phyloP scores from a whole-genome alignment of 108 stramenopile genomes.

The Cyclostephanos invisitatus region DNA sequence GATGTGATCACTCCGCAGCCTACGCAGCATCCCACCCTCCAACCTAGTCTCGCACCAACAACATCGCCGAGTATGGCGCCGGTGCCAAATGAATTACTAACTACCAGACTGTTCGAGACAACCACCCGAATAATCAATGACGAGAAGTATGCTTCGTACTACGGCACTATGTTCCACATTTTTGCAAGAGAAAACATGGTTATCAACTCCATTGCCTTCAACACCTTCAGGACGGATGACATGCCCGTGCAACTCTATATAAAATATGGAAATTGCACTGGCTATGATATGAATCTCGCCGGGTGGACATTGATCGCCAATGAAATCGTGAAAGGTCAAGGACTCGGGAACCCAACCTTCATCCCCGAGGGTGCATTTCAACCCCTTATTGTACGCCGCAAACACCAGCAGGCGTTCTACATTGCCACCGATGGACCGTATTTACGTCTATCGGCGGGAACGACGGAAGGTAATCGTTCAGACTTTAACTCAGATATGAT shows the following conservation, averaged over 20 bases:
- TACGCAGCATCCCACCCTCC: background rate
- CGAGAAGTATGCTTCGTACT: constrained; percentile 4
- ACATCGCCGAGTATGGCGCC: background rate
- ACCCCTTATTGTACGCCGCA: constrained; percentile 10
- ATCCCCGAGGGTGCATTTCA: constrained; percentile 16
- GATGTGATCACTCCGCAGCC: constrained; percentile 6
- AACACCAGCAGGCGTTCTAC: constrained; percentile 16
- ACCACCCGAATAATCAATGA: background rate
- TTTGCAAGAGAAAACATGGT: constrained; percentile 17
- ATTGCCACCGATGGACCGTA: constrained; percentile 16
- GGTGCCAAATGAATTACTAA: background rate
- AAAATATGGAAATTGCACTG: constrained; percentile 4
- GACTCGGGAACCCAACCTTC: constrained; percentile 17
- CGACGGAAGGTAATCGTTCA: background rate
- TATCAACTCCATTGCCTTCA: constrained; percentile 14
- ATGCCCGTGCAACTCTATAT: constrained; percentile 15
- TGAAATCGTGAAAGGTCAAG: constrained; percentile 11
- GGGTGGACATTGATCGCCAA: constrained; percentile 9
- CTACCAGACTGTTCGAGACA: background rate
- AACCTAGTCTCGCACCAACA: background rate
- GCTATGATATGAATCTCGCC: constrained; percentile 6
- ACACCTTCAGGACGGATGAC: constrained; percentile 9
- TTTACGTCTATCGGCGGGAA: constrained; percentile 4
- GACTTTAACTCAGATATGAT: constrained; percentile 8
- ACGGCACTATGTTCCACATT: constrained; percentile 17